phyloP scores from a whole-genome alignment of 2,329 filamentous ascomycete species.

The Ophiocordyceps polyrhachis-furcata region DNA sequence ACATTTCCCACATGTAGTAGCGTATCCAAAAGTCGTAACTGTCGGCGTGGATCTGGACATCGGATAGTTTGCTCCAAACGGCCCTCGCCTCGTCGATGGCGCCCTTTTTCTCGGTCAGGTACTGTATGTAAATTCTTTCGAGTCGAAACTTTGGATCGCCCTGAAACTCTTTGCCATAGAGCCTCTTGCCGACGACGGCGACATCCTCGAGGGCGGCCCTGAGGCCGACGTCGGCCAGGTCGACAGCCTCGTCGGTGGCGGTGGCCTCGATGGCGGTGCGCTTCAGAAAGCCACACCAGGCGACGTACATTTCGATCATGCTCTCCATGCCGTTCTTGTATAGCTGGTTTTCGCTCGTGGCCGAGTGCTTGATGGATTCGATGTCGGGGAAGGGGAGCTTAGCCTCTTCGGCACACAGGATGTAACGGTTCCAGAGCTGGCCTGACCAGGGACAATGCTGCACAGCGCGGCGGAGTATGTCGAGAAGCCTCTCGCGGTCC shows the following conservation, averaged over 20 bases:
- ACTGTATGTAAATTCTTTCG: conserved; percentile 83
- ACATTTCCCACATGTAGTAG: conserved; percentile 86
- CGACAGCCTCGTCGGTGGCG: conserved; percentile 63
- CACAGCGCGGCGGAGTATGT: conserved; percentile 64
- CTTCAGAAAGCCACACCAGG: conserved; percentile 89
- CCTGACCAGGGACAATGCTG: conserved; percentile 90
- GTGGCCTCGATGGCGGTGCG: conserved; percentile 61
- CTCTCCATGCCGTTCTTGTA: conserved; percentile 76
- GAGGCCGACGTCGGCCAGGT: conserved; percentile 81
- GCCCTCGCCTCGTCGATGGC: conserved; percentile 58
- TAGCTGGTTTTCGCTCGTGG: conserved; percentile 68
- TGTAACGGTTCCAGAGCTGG: conserved; percentile 73
- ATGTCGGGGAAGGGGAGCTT: conserved; percentile 61
- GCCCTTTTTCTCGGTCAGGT: conserved; percentile 67
- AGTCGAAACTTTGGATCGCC: conserved; percentile 82
- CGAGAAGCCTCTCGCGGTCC: conserved; percentile 32
- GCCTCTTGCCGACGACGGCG: conserved; percentile 54
- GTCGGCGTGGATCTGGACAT: conserved; percentile 46
- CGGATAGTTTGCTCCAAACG: conserved; percentile 54
- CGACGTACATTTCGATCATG: conserved; percentile 75
- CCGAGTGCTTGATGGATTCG: conserved; percentile 78
- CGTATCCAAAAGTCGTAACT: conserved; percentile 88
- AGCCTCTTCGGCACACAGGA: conserved; percentile 68
- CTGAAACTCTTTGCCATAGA: conserved; percentile 56
- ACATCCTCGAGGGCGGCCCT: conserved; percentile 74